A percentile compares a stretch with the other conserved stretches of the same genome.
Conservation (phyloP, 768 basidiomycete species). For the Sarcodon aspratus region DNA sequence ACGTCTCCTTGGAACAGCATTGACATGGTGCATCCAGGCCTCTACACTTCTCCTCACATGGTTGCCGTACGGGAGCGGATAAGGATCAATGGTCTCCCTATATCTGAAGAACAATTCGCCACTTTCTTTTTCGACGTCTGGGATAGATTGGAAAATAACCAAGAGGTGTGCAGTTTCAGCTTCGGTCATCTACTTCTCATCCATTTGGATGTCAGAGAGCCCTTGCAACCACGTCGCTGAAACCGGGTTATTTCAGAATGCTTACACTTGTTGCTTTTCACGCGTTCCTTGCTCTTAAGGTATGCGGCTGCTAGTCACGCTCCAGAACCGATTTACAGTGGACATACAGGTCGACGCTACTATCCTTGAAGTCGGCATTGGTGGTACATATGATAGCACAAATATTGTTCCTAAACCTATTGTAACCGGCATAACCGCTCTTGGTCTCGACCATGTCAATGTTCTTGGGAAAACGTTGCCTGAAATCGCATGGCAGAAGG, state of each 20-base stretch:
- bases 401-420: constrained; percentile 88
- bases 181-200: background rate
- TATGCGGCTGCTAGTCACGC: constrained; percentile 5
- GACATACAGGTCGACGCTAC: constrained; percentile 66
- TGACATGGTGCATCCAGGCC: constrained; percentile 33
- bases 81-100: constrained; percentile 80
- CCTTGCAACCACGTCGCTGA: constrained; percentile 41
- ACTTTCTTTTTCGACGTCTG: constrained; percentile 95
- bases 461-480: constrained; percentile 80
- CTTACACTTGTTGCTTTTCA: constrained; percentile 90
- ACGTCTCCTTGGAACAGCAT: background rate
- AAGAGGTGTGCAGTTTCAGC: constrained; percentile 31
- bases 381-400: constrained; percentile 89
- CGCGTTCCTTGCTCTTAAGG: constrained; percentile 69
- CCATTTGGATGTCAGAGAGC: constrained; percentile 25
- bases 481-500: constrained; percentile 93
- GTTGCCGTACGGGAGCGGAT: constrained; percentile 94
- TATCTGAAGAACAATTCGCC: constrained; percentile 82
- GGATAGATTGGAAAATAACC: constrained; percentile 64
- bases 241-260: constrained; percentile 92
- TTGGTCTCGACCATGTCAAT: constrained; percentile 86
- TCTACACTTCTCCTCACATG: constrained; percentile 96
- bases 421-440: constrained; percentile 81
- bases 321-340: background rate
- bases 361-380: constrained; percentile 93